Percentiles rank a stretch among this genome's conserved stretches.
These are phyloP conservation scores for Saccharomycodes ludwigii DNA, from an alignment of 805 yeast species.

Conservation along the genomic window DNA sequence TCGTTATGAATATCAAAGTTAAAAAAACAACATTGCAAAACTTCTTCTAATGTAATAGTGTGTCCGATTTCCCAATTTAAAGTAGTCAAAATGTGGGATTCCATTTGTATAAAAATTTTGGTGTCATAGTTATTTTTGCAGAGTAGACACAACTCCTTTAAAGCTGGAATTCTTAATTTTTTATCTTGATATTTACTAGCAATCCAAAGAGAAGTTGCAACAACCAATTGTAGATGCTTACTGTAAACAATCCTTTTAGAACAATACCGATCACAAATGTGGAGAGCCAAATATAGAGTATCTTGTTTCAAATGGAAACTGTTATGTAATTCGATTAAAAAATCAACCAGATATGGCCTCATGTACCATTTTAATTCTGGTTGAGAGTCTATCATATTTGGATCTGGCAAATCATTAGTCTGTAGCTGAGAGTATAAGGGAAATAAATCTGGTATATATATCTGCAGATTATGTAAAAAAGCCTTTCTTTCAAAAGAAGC, in stretches of 20 bases:
- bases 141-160: conserved; percentile 49
- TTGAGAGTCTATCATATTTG: conserved; percentile 65
- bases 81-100: conserved; percentile 57
- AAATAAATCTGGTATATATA: too few relatives aligned
- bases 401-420: conserved; percentile 15
- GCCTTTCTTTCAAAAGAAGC: too few relatives aligned
- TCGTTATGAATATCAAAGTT: neutral
- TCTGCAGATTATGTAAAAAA: too few relatives aligned
- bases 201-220: conserved; percentile 79
- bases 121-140: conserved; percentile 55
- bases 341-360: conserved; percentile 70
- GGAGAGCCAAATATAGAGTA: conserved; percentile 55
- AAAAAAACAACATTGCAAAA: conserved; percentile 8
- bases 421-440: conserved; percentile 2
- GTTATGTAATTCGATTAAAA: conserved; percentile 54
- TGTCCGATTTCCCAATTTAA: conserved; percentile 45
- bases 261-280: conserved; percentile 73
- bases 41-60: conserved; percentile 12
- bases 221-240: conserved; percentile 74
- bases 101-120: conserved; percentile 66
- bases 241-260: conserved; percentile 67
- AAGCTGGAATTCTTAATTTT: conserved; percentile 52
- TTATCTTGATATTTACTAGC: conserved; percentile 69
- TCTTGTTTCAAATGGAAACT: conserved; percentile 48
- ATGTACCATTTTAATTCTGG: conserved; percentile 75